Evolutionary conservation across 805 yeast species (phyloP).

Genomic region (Candida ponderosae): DNA sequence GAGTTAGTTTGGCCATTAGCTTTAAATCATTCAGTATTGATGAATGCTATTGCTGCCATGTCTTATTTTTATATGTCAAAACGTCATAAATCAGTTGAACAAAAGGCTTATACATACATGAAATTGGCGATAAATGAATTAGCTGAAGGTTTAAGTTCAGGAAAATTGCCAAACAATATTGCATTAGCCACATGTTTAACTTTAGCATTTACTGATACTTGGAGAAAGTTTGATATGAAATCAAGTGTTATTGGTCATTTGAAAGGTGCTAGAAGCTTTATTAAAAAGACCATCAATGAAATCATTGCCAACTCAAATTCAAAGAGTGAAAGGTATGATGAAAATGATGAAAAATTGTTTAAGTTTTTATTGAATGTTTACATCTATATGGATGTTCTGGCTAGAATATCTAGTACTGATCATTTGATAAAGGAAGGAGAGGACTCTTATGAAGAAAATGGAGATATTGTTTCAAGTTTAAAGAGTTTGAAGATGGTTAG

Average conservation of each 20-base stretch:
- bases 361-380: conserved; percentile 51
- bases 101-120: conserved; percentile 51
- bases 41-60: conserved; percentile 60
- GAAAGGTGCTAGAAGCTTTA: conserved; percentile 58
- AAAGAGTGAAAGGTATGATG: conserved; percentile 8
- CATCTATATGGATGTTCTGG: conserved; percentile 60
- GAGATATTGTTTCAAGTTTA: neutral
- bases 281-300: conserved; percentile 33
- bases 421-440: neutral
- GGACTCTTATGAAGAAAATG: conserved; percentile 10
- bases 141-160: conserved; percentile 43
- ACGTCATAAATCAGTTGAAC: conserved; percentile 34
- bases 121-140: conserved; percentile 49
- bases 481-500: neutral
- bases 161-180: conserved; percentile 50
- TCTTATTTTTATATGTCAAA: conserved; percentile 52
- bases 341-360: conserved; percentile 1
- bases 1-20: conserved; percentile 50
- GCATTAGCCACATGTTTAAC: conserved; percentile 60
- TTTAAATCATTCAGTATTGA: conserved; percentile 43
- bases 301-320: conserved; percentile 7
- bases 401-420: conserved; percentile 50
- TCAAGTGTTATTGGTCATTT: conserved; percentile 64
- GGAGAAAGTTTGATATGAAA: conserved; percentile 49
- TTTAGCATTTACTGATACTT: conserved; percentile 57